Conservation (phyloP, 2,329 filamentous ascomycete species). For the Ophiocordyceps sinensis region DNA sequence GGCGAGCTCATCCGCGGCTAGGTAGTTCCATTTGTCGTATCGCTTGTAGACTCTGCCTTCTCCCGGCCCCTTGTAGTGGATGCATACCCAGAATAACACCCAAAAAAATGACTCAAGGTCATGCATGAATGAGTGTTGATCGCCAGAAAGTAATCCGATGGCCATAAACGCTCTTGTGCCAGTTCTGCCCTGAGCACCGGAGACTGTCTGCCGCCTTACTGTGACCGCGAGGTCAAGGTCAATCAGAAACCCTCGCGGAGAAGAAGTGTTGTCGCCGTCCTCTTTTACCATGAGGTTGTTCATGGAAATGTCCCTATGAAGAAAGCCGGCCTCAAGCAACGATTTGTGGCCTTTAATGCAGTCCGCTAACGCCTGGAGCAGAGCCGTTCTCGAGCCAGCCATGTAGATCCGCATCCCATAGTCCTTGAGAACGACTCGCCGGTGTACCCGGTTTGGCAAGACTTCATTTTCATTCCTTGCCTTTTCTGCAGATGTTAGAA, state of each 20-base stretch:
- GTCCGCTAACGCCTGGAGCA: not conserved
- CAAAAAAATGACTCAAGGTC: slow-evolving; percentile 32
- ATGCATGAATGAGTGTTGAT: slow-evolving; percentile 29
- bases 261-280: too few species aligned
- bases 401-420: not conserved
- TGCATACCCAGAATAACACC: slow-evolving; percentile 6
- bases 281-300: too few species aligned
- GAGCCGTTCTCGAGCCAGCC: not conserved
- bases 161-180: slow-evolving; percentile 24
- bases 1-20: too few species aligned
- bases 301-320: too few species aligned
- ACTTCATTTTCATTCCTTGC: not conserved
- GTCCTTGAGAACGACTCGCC: not conserved
- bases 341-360: too few species aligned
- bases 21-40: slow-evolving; percentile 8
- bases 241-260: too few species aligned
- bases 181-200: slow-evolving; percentile 9
- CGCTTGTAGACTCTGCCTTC: not conserved
- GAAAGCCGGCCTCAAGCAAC: too few species aligned
- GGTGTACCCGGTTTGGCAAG: not conserved
- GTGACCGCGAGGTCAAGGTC: too few species aligned
- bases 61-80: slow-evolving; percentile 5
- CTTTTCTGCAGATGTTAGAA: not conserved
- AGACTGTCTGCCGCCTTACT: too few species aligned
- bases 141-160: slow-evolving; percentile 15